Conservation (phyloP, 139 green algal species). For the Coelastrella sp. region DNA sequence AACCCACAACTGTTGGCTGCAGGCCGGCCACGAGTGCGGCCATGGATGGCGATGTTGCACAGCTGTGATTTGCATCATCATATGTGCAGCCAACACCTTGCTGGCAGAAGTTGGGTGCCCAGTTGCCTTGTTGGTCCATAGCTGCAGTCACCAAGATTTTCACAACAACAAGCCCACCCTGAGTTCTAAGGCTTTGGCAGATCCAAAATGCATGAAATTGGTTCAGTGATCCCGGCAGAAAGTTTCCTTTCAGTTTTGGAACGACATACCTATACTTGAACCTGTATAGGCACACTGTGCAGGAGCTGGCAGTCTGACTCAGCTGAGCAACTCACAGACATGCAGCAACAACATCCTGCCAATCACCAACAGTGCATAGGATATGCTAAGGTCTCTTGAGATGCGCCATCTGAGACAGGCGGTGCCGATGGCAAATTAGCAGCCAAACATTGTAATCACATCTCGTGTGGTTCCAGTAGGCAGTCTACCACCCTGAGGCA, state of each 20-base stretch:
- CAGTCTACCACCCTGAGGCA: not conserved
- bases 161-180: not conserved
- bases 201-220: not conserved
- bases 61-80: not conserved
- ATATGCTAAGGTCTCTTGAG: no score
- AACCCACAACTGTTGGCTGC: not conserved
- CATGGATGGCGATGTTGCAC: not conserved
- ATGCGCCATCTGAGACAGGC: no score
- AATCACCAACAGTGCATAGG: no score
- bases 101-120: not conserved
- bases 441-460: not conserved
- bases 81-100: slow-evolving; percentile 21
- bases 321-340: no score
- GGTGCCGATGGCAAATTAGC: not conserved
- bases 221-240: not conserved
- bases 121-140: not conserved
- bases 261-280: no score
- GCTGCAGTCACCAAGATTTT: not conserved
- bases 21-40: not conserved
- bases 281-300: no score
- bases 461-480: not conserved
- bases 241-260: no score
- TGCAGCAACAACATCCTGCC: no score
- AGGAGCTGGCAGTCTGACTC: no score
- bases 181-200: not conserved